Percentiles rank a stretch among this genome's conserved stretches.
Conservation (phyloP, 2,329 filamentous ascomycete genomes). For the Aspergillus chevalieri region DNA sequence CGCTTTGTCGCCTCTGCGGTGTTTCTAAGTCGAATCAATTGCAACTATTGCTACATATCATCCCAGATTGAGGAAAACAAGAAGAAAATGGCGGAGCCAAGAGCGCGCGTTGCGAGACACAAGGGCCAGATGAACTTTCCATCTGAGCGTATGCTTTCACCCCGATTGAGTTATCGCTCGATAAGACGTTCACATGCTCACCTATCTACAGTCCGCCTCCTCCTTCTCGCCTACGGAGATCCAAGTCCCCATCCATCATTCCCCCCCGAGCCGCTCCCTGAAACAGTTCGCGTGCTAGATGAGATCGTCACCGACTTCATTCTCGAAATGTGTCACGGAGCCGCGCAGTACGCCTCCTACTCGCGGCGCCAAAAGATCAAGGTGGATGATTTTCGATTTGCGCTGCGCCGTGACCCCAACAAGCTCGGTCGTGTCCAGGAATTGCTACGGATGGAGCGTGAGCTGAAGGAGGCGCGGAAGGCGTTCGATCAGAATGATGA, state of each 20-base stretch:
- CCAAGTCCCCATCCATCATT: constrained; percentile 54
- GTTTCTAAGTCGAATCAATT: constrained; percentile 21
- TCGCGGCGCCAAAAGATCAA: constrained; percentile 93
- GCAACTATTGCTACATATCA: constrained; percentile 15
- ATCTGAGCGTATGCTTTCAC: constrained; percentile 56
- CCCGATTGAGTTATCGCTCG: neutral
- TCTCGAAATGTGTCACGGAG: constrained; percentile 85
- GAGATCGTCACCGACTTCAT: constrained; percentile 97
- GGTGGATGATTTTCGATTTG: constrained; percentile 95
- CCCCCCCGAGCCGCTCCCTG: constrained; percentile 67
- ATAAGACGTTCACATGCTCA: neutral
- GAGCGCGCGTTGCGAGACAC: constrained; percentile 71
- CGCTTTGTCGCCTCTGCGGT: constrained; percentile 7
- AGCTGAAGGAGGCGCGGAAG: constrained; percentile 77
- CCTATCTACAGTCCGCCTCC: constrained; percentile 29
- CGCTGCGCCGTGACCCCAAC: constrained; percentile 73
- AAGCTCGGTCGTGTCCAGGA: constrained; percentile 88
- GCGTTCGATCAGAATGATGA: constrained; percentile 42
- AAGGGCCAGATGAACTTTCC: constrained; percentile 76
- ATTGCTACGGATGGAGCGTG: constrained; percentile 78
- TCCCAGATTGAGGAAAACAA: constrained; percentile 3
- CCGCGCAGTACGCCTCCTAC: constrained; percentile 77
- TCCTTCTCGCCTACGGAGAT: constrained; percentile 42
- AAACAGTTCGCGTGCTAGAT: constrained; percentile 81
- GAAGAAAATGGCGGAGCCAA: constrained; percentile 60